Conservation (phyloP, 2,329 filamentous ascomycete species). For the Sporothrix curviconia region DNA sequence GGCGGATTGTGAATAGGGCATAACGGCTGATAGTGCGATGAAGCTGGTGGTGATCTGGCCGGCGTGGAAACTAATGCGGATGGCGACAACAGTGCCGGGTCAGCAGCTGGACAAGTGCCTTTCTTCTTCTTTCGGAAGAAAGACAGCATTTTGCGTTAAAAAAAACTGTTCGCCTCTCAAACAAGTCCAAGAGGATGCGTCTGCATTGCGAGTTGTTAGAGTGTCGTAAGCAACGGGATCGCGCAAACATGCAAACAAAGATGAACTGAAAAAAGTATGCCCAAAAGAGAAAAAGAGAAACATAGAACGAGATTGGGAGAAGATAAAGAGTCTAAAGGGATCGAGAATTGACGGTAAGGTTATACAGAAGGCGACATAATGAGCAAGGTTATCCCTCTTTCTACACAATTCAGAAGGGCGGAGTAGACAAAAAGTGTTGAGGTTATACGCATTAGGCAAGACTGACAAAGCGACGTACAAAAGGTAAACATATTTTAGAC, state of each 20-base stretch:
- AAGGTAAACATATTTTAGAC: background rate
- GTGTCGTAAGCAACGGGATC: no score
- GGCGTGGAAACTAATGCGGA: no score
- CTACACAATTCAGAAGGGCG: background rate
- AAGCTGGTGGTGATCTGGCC: no score
- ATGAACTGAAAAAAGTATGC: no score
- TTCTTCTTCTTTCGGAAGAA: background rate
- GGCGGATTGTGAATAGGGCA: constrained; percentile 3
- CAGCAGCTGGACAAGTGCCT: no score
- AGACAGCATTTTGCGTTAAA: no score
- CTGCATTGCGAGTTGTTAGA: background rate
- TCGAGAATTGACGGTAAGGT: background rate
- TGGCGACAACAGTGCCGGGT: no score
- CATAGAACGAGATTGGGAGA: background rate
- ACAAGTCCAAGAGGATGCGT: background rate
- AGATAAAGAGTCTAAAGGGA: background rate
- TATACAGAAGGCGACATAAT: no score
- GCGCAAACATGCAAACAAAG: no score
- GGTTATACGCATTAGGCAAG: background rate
- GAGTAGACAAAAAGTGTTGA: no score
- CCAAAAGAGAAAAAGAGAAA: background rate
- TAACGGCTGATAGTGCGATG: background rate
- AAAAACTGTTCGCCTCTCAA: no score
- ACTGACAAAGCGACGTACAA: constrained; percentile 7
- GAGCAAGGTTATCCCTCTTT: background rate